These are phyloP conservation scores for Gossypium aridum DNA, from an alignment of 441 rosid species.

Conservation along the genomic window DNA sequence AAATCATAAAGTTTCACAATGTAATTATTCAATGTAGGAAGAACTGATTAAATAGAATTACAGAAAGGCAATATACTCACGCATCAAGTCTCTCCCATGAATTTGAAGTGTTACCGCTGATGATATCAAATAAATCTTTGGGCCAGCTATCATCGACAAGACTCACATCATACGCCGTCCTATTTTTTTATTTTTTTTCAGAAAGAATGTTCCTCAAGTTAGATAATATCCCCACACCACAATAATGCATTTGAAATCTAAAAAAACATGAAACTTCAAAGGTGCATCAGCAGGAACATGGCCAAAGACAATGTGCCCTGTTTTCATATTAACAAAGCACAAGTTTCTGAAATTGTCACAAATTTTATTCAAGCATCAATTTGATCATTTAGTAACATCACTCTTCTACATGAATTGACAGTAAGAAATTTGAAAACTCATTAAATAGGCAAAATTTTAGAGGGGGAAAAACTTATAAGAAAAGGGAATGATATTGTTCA, in stretches of 20 bases:
- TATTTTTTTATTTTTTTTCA: conserved; percentile 14
- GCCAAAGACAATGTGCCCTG: neutral
- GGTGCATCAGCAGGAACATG: neutral
- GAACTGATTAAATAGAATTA: neutral
- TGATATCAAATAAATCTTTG: conserved; percentile 43
- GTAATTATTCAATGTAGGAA: neutral
- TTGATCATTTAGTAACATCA: neutral
- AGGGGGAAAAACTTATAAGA: neutral
- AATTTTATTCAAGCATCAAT: neutral
- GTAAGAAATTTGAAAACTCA: neutral
- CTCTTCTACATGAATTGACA: neutral
- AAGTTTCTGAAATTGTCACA: neutral
- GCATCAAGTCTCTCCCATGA: conserved; percentile 97
- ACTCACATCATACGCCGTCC: conserved; percentile 83
- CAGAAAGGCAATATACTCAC: conserved; percentile 40
- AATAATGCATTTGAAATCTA: neutral
- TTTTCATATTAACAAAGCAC: neutral
- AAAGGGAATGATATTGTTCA: neutral
- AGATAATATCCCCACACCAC: neutral
- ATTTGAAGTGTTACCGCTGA: conserved; percentile 67
- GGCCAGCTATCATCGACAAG: conserved; percentile 67
- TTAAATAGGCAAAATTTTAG: neutral
- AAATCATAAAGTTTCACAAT: conserved; percentile 1
- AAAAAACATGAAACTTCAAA: neutral
- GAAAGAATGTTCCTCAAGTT: neutral